Conservation (phyloP, 169 alveolate species). For the Eimeria mitis region DNA sequence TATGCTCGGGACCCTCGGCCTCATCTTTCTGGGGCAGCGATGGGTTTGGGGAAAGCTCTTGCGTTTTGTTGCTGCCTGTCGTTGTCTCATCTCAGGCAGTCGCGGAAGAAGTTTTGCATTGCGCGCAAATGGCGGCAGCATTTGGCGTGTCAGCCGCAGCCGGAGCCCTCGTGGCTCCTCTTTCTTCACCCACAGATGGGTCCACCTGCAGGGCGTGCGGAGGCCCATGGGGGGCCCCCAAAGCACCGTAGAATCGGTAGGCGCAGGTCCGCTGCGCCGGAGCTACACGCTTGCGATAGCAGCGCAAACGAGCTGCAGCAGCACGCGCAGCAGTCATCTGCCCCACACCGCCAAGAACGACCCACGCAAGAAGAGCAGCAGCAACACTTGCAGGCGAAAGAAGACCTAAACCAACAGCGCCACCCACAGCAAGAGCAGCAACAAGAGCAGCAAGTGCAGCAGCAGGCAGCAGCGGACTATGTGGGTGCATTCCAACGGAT, state of each 20-base stretch:
- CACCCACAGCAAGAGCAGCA: neutral
- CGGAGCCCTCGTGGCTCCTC: slow-evolving; percentile 71
- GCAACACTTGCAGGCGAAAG: neutral
- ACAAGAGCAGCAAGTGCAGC: slow-evolving; percentile 32
- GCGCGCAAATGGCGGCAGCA: slow-evolving; percentile 77
- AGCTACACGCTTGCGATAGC: neutral
- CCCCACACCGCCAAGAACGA: neutral
- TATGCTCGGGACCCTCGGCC: neutral
- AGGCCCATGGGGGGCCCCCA: slow-evolving; percentile 12
- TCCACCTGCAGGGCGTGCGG: neutral
- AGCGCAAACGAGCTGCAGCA: slow-evolving; percentile 2
- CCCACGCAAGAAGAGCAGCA: slow-evolving; percentile 4
- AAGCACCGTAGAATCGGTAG: neutral
- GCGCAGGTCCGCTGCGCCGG: slow-evolving; percentile 7
- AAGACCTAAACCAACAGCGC: neutral
- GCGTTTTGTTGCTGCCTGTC: neutral
- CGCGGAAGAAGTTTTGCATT: slow-evolving; percentile 68
- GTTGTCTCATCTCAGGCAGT: slow-evolving; percentile 9
- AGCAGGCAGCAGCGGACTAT: neutral
- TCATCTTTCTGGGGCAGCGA: neutral
- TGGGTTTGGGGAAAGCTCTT: neutral
- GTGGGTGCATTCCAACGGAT: slow-evolving; percentile 12
- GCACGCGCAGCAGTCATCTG: neutral
- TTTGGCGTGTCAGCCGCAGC: slow-evolving; percentile 52
- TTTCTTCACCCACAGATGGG: slow-evolving; percentile 71